Percentiles rank a stretch among this genome's conserved stretches.
These are phyloP conservation scores for Xylaria grammica DNA, from an alignment of 495 filamentous ascomycete genomes.

Conservation along the genomic window DNA sequence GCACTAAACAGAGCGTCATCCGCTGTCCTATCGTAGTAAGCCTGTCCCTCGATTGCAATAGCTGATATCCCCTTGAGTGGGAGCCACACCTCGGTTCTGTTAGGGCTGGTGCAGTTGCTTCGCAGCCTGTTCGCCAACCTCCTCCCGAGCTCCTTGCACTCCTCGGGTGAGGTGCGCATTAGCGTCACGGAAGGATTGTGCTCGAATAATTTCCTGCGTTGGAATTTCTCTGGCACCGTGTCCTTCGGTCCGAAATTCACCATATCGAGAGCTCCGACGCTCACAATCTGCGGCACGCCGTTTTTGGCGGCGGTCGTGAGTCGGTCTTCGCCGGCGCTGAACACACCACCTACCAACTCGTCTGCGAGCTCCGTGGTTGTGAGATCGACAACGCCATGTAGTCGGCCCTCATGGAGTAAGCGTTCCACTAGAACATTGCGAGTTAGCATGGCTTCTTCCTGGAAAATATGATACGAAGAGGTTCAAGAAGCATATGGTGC, in stretches of 20 bases:
- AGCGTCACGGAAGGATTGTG: slow-evolving; percentile 72
- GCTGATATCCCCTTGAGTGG: slow-evolving; percentile 56
- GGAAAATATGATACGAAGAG: not conserved
- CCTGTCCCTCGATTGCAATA: slow-evolving; percentile 40
- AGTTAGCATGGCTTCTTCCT: slow-evolving; percentile 3
- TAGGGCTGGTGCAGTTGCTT: slow-evolving; percentile 36
- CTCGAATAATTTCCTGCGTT: slow-evolving; percentile 55
- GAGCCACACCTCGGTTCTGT: slow-evolving; percentile 59
- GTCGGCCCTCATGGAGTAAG: slow-evolving; percentile 53
- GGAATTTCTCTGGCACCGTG: slow-evolving; percentile 58
- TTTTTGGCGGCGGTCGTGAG: slow-evolving; percentile 57
- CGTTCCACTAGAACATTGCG: slow-evolving; percentile 60
- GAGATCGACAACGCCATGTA: slow-evolving; percentile 69
- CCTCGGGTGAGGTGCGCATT: slow-evolving; percentile 61
- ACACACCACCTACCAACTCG: slow-evolving; percentile 63
- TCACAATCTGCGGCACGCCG: slow-evolving; percentile 66
- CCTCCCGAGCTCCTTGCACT: slow-evolving; percentile 57
- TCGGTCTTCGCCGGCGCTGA: slow-evolving; percentile 59
- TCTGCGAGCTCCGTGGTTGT: slow-evolving; percentile 74
- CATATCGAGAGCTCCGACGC: slow-evolving; percentile 71
- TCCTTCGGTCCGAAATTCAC: slow-evolving; percentile 66
- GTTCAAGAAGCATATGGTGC: not conserved
- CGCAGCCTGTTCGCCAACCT: slow-evolving; percentile 60
- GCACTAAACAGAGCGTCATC: slow-evolving; percentile 49
- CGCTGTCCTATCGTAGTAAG: slow-evolving; percentile 41